These are phyloP conservation scores for Zoysia pacifica DNA, from an alignment of 176 grass and related monocot genomes.

Conservation along the genomic window DNA sequence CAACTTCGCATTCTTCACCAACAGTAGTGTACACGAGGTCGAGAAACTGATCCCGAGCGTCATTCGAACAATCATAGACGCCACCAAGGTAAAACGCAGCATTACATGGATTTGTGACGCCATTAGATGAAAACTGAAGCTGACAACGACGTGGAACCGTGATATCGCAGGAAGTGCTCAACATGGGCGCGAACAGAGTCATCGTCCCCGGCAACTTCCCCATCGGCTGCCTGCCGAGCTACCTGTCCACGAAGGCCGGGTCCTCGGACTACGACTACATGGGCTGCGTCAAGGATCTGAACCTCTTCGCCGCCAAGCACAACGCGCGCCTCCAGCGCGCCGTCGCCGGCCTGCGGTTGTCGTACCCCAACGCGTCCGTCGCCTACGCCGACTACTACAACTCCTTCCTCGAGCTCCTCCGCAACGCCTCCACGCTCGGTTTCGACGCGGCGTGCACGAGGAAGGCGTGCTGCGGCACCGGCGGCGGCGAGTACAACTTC, in stretches of 20 bases:
- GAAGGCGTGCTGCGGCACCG: constrained; percentile 74
- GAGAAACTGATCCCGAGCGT: constrained; percentile 66
- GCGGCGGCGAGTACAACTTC: constrained; percentile 73
- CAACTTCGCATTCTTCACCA: constrained; percentile 69
- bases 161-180: constrained; percentile 57
- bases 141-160: neutral
- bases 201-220: constrained; percentile 90
- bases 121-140: neutral
- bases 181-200: constrained; percentile 64
- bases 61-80: constrained; percentile 57
- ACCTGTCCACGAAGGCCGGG: constrained; percentile 61
- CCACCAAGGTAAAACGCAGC: constrained; percentile 46
- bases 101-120: neutral
- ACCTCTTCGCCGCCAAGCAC: constrained; percentile 68
- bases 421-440: constrained; percentile 47
- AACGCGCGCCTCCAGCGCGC: constrained; percentile 62
- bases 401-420: constrained; percentile 66
- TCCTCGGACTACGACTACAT: constrained; percentile 53
- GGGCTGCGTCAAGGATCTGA: constrained; percentile 63
- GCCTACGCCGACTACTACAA: constrained; percentile 89
- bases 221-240: constrained; percentile 77
- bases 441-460: constrained; percentile 52
- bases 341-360: constrained; percentile 29
- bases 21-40: constrained; percentile 41
- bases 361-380: constrained; percentile 49